These are phyloP conservation scores for Fusarium subglutinans DNA, from an alignment of 2,329 filamentous ascomycete genomes.

Conservation along the genomic window DNA sequence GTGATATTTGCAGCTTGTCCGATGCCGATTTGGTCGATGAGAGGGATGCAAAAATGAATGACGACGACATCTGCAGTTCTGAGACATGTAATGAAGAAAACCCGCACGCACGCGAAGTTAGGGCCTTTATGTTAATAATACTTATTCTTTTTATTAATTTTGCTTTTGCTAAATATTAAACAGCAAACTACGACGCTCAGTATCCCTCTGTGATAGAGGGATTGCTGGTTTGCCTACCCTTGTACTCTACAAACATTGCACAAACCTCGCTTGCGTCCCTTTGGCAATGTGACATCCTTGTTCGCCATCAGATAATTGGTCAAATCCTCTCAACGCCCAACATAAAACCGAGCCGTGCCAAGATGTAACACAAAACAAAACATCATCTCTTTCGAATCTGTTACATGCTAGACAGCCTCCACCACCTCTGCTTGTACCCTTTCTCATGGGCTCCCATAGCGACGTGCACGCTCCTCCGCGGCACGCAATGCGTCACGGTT, in stretches of 20 bases:
- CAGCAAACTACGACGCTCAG: rapidly evolving
- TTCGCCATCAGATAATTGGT: not conserved
- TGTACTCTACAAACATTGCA: not conserved
- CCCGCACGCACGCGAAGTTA: rapidly evolving
- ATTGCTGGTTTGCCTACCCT: no score
- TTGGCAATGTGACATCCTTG: not conserved
- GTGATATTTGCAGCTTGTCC: not conserved
- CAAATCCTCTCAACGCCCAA: not conserved
- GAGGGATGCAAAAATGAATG: not conserved
- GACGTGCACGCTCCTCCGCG: not conserved
- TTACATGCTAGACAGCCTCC: rapidly evolving
- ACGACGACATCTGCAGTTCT: not conserved
- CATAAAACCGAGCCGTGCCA: not conserved
- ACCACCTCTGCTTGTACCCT: no score
- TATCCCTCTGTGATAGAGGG: rapidly evolving
- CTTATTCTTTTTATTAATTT: not conserved
- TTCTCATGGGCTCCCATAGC: not conserved
- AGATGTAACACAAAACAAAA: rapidly evolving
- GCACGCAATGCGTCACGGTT: rapidly evolving
- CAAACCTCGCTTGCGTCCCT: not conserved
- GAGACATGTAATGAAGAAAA: not conserved
- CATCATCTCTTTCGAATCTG: not conserved
- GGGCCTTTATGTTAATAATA: no score
- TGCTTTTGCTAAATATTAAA: rapidly evolving
- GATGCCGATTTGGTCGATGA: rapidly evolving